Base-by-base conservation (phyloP, 768 basidiomycete genomes). In the Boletus huronensis region DNA sequence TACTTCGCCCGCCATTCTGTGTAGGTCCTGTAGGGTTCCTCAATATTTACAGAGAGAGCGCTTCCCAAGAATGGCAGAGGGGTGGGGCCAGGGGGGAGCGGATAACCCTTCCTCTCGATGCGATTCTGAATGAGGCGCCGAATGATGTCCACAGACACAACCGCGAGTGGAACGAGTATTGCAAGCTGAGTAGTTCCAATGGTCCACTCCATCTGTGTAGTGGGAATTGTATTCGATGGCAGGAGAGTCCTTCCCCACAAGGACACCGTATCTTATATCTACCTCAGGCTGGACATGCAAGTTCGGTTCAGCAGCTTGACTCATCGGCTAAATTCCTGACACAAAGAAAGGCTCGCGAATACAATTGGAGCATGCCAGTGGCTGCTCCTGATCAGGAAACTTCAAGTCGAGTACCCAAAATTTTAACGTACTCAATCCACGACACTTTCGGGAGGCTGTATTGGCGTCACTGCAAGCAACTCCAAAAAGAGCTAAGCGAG, bases 61-160 rank as follows among this genome's bases (percentile, higher is more conserved):
- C 53, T 66, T 31, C 63, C 65, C 19, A 66, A 6, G 16, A 67
- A 26, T 17, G 63, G 65, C 7, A 67, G 35, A 8, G 55, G 46
- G 14, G 48, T 59, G 10, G 62, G 64, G 39, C 64, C 64, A 42
- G 65, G 59, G 23, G 65, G 65, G 1, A 62, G 39, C 50, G 59
- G 42, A 40, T 48, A 48, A 3, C 54, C 63, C 23, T 55, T 50
- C 17, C 63, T 50, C 35, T 65, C 39, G 41, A 54, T 41, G 38
- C 42, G 54, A 34, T 23, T 38, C 19, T 5, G 59, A 26, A 64
- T 9, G 6, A 54, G 3, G 4, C 53, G 52, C 16, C 42, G 45
- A 40, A 59, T 42, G 0, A 48, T 16, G 23, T 39, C 53, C 26
- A 42, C 11, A 1, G 32, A 38, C 36, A 38, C 6, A 7, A 40